These are phyloP conservation scores for Dictyostelium purpureum DNA, from an alignment of 78 protist species.

Conservation along the genomic window DNA sequence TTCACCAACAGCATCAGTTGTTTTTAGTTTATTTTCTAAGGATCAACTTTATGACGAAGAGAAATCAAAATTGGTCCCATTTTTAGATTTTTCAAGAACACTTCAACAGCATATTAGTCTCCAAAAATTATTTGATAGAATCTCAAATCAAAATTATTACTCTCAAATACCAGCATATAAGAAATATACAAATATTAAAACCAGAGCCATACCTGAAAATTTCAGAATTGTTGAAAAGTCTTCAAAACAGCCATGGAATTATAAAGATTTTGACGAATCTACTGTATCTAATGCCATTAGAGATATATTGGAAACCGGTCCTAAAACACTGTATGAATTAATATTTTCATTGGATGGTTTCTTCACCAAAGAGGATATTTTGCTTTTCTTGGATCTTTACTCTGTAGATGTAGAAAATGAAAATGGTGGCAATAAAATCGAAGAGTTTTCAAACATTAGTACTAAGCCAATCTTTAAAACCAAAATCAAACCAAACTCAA, in stretches of 20 bases:
- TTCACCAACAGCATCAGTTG: not conserved
- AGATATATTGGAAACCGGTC: not conserved
- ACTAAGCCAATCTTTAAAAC: not conserved
- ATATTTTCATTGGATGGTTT: not conserved
- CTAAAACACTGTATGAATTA: not conserved
- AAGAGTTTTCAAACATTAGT: no score
- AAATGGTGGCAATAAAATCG: not conserved
- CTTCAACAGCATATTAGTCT: not conserved
- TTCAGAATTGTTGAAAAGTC: not conserved
- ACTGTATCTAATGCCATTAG: not conserved
- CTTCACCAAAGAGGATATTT: constrained; percentile 1
- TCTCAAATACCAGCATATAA: not conserved
- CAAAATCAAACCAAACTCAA: not conserved
- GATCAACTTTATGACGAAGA: not conserved
- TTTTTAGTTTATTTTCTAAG: not conserved
- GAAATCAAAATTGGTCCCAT: not conserved
- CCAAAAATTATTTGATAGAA: not conserved
- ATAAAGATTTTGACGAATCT: not conserved
- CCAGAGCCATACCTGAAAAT: not conserved
- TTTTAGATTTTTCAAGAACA: not conserved
- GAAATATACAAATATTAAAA: not conserved
- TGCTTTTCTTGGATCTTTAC: not conserved
- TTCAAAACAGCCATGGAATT: not conserved
- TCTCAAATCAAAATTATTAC: not conserved
- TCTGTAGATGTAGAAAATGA: not conserved